Conservation (phyloP, 768 basidiomycete species). For the Lactarius quietus region DNA sequence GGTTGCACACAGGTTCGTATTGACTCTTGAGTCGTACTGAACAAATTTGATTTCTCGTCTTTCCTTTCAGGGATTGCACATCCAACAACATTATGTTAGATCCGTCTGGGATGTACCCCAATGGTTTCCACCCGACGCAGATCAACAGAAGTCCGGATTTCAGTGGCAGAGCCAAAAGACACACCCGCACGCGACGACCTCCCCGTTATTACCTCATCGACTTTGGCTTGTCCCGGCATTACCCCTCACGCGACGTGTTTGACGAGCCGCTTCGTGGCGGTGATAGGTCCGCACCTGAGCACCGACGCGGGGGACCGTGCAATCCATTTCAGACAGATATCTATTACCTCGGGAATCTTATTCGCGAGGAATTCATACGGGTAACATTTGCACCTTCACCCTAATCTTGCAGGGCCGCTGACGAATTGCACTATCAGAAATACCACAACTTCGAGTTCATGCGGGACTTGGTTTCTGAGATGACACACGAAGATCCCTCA, state of each 20-base stretch:
- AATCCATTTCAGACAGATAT: constrained; percentile 31
- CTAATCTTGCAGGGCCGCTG: neutral
- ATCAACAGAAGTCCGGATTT: constrained; percentile 7
- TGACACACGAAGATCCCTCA: constrained; percentile 36
- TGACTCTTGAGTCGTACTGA: neutral
- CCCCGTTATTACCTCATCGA: constrained; percentile 33
- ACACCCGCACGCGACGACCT: constrained; percentile 29
- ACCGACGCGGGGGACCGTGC: constrained; percentile 4
- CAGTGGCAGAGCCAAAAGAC: constrained; percentile 19
- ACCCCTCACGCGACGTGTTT: constrained; percentile 16
- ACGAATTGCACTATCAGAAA: constrained; percentile 5
- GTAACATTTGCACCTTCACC: constrained; percentile 13
- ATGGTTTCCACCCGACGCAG: constrained; percentile 17
- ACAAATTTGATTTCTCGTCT: neutral
- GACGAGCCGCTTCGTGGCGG: constrained; percentile 29
- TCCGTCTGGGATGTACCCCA: constrained; percentile 14
- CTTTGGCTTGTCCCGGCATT: constrained; percentile 31
- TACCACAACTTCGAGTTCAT: constrained; percentile 20
- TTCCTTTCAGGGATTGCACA: constrained; percentile 14
- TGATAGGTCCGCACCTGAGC: constrained; percentile 31
- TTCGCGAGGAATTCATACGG: constrained; percentile 24
- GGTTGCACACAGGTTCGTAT: constrained; percentile 28
- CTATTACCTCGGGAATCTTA: constrained; percentile 29
- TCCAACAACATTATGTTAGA: constrained; percentile 22
- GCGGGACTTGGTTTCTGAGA: constrained; percentile 30